These are phyloP conservation scores for Yamadazyma olivae DNA, from an alignment of 805 yeast species.

Conservation along the genomic window DNA sequence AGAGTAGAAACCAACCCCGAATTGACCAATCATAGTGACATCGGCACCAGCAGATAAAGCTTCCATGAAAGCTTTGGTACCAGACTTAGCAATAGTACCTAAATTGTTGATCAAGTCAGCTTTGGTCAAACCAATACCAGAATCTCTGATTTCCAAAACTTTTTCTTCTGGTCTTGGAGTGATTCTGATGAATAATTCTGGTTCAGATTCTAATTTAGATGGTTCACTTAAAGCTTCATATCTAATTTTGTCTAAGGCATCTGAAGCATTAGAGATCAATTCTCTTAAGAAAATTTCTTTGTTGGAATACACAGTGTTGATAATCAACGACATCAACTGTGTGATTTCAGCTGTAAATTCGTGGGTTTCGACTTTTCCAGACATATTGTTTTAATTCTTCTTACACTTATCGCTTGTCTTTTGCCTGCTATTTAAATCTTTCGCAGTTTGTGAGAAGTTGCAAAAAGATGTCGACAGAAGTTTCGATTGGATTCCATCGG, in stretches of 20 bases:
- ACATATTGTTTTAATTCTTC: constrained; percentile 40
- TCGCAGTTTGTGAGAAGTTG: too few species aligned
- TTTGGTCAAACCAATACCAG: constrained; percentile 99
- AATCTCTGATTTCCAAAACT: constrained; percentile 94
- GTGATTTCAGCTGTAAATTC: constrained; percentile 99
- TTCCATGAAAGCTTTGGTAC: constrained; percentile 99
- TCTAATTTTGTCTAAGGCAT: constrained; percentile 98
- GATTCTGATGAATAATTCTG: constrained; percentile 94
- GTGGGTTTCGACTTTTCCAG: constrained; percentile 69
- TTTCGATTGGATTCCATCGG: constrained; percentile 15
- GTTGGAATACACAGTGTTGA: constrained; percentile 99
- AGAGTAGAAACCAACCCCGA: constrained; percentile 99
- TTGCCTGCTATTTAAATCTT: too few species aligned
- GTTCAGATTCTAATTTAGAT: constrained; percentile 87
- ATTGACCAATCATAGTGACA: constrained; percentile 99
- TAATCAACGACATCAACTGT: constrained; percentile 99
- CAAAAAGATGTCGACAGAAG: too few species aligned
- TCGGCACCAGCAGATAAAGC: constrained; percentile 99
- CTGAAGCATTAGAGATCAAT: constrained; percentile 97
- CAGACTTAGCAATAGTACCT: constrained; percentile 99
- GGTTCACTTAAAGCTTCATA: constrained; percentile 95
- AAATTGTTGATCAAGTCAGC: constrained; percentile 97
- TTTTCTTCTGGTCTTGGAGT: constrained; percentile 95
- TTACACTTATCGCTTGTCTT: not conserved
- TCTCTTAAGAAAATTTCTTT: constrained; percentile 99